Conservation (phyloP, 495 filamentous ascomycete genomes). For the Podospora pseudopauciseta region DNA sequence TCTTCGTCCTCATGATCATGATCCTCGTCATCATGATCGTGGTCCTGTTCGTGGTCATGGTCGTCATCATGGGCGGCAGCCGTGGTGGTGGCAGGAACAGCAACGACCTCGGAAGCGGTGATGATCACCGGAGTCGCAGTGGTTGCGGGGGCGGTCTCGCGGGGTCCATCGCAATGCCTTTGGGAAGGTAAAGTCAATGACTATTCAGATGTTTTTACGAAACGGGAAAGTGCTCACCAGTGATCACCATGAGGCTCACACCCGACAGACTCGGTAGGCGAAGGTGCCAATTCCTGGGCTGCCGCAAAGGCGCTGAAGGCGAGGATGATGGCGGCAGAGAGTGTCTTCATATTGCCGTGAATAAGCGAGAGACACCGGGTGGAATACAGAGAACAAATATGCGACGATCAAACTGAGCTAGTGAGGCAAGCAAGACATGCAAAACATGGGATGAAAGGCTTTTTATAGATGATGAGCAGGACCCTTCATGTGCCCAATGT, state of each 20-base stretch:
- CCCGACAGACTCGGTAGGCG: neutral
- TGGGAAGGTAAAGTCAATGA: neutral
- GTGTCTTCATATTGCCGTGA: neutral
- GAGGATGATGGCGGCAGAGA: neutral
- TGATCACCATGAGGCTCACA: conserved; percentile 4
- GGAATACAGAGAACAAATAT: neutral
- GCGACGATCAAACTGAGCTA: neutral
- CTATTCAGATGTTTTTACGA: neutral
- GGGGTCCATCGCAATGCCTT: conserved; percentile 1
- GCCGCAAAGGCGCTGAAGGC: neutral
- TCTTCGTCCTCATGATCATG: neutral
- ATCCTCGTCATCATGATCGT: conserved; percentile 1
- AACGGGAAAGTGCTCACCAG: neutral
- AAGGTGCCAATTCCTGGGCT: conserved; percentile 12
- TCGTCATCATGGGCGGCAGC: neutral
- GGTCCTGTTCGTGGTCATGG: neutral
- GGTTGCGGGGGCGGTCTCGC: neutral
- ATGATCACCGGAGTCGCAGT: neutral
- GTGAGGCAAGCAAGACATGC: neutral
- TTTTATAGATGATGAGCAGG: neutral
- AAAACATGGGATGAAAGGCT: neutral
- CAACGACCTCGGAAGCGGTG: neutral
- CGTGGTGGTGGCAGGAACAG: neutral
- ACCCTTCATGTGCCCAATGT: neutral
- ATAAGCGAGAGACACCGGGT: neutral